A percentile compares a stretch with the other conserved stretches of the same genome.
These are phyloP conservation scores for Blastocystis sp. DNA, from an alignment of 352 stramenopile species.

Conservation along the genomic window DNA sequence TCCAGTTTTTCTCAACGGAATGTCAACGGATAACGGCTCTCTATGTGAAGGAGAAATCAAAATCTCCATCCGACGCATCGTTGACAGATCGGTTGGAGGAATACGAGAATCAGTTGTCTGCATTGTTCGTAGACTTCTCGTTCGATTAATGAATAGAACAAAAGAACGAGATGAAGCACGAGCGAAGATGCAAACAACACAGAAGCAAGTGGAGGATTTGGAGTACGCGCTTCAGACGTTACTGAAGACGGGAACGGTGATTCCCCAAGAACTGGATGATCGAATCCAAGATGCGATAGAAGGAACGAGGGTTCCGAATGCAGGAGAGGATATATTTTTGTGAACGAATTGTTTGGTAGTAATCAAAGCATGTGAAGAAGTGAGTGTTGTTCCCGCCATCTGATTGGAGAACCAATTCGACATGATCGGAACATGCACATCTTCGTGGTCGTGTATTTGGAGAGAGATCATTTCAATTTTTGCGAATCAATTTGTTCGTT, in stretches of 20 bases:
- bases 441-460: too few species aligned
- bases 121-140: too few species aligned
- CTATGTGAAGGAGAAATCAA: conserved; percentile 34
- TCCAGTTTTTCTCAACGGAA: conserved; percentile 37
- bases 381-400: too few species aligned
- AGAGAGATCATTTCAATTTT: too few species aligned
- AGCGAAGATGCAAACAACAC: not conserved
- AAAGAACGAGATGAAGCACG: not conserved
- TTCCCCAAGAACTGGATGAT: conserved; percentile 6
- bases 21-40: conserved; percentile 21
- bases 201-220: not conserved
- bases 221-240: conserved; percentile 7
- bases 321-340: too few species aligned
- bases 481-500: too few species aligned
- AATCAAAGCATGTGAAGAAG: too few species aligned
- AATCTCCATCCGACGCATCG: not conserved
- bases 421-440: too few species aligned
- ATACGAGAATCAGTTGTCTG: too few species aligned
- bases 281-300: conserved; percentile 13
- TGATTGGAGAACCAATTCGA: too few species aligned
- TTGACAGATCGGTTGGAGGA: not conserved
- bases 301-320: too few species aligned
- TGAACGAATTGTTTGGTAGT: too few species aligned
- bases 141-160: not conserved
- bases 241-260: conserved; percentile 31